Percentiles rank a stretch among this genome's conserved stretches.
phyloP scores from a whole-genome alignment of 805 yeast genomes.

The Starmerella powellii region DNA sequence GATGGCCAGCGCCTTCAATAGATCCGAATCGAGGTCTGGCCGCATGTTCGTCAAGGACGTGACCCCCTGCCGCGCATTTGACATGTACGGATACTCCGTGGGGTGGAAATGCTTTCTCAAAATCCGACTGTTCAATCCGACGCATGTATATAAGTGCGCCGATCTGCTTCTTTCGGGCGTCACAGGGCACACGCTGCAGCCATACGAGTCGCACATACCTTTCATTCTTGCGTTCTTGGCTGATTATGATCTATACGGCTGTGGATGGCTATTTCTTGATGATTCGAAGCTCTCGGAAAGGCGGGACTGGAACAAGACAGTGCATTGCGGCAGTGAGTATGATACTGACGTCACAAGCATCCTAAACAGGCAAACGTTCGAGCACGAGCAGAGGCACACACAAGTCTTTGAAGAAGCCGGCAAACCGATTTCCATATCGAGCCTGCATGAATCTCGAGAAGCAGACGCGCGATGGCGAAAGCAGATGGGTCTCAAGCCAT shows the following conservation, averaged over 20 bases:
- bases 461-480: slow-evolving; percentile 13
- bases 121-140: slow-evolving; percentile 54
- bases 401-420: slow-evolving; percentile 31
- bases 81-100: slow-evolving; percentile 72
- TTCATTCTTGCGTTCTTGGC: slow-evolving; percentile 61
- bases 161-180: slow-evolving; percentile 39
- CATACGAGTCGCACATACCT: slow-evolving; percentile 75
- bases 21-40: slow-evolving; percentile 14
- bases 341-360: slow-evolving; percentile 57
- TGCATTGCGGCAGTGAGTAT: slow-evolving; percentile 54
- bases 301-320: slow-evolving; percentile 28
- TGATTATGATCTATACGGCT: slow-evolving; percentile 75
- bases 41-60: slow-evolving; percentile 26
- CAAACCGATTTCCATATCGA: slow-evolving; percentile 11
- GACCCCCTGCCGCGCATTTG: slow-evolving; percentile 53
- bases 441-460: slow-evolving; percentile 14
- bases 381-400: slow-evolving; percentile 38
- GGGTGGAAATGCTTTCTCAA: slow-evolving; percentile 58
- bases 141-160: slow-evolving; percentile 43
- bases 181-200: slow-evolving; percentile 34
- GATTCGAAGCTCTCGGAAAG: not conserved
- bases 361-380: slow-evolving; percentile 37
- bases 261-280: slow-evolving; percentile 54
- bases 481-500: slow-evolving; percentile 5
- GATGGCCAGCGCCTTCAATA: slow-evolving; percentile 23